Base-by-base conservation (phyloP, 2,329 filamentous ascomycete genomes). In the Sporothrix humicola region DNA sequence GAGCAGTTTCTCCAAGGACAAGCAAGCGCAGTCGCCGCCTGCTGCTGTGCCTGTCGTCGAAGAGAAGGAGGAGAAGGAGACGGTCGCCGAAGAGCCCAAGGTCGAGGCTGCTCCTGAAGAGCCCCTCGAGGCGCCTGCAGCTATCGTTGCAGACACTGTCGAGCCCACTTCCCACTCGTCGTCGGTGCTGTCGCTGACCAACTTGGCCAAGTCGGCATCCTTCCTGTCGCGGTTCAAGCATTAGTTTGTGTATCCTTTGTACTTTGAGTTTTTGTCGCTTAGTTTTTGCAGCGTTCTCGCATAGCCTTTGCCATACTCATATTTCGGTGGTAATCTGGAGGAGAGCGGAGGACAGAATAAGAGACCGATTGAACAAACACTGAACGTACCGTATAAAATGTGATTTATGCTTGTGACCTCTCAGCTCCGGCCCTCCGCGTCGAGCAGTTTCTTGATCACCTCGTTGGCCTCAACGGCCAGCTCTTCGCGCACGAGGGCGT, bases 371-470 rank as follows among this genome's bases (percentile, higher is more conserved):
- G 37, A 52, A 6, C 66, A 69, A 44, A 42, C 31, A 50, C 1
- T n/a, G 63, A 20, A 52, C n/a, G 15, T 46, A 17, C 4, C 7
- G 0, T 31, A 12, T 7, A 23, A 44, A 44, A 15, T 15, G 20
- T 4, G 20, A 23, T 2, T 46, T 12, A 17, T 15, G n/a, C 52
- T 17, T 37, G 15, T 52, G 12, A n/a, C 8, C n/a, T 37, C 31
- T 69, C 61, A 73, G 7, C 46, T 56, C 31, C 63, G 73, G 4
- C 79, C 80, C 75, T 86, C 86, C 72, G 83, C 83, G 58, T 83
- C 81, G 74, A 89, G 79, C 56, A 90, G 79, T 59, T 82, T 81
- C 74, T 85, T 82, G 65, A 90, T 86, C 26, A 86, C 80, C 76
- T 84, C 83, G 3, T 82, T 90, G 74, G 89, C 86, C 75, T 86